Conservation (phyloP, 345 rosid species). For the Xanthoceras sorbifolium region DNA sequence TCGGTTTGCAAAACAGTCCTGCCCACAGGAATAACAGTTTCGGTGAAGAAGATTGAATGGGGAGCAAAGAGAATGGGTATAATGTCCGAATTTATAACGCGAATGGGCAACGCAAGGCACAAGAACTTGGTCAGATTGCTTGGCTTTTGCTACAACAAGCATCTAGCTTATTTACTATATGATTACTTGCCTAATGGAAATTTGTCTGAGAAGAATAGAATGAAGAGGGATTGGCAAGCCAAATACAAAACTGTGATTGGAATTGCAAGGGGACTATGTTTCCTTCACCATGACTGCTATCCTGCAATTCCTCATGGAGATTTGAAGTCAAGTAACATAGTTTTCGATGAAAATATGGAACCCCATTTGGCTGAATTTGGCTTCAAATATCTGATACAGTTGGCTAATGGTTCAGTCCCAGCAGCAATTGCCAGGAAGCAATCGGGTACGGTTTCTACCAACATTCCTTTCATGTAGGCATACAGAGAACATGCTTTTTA, state of each 20-base stretch:
- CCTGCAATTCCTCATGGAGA: slow-evolving; percentile 93
- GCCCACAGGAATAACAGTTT: slow-evolving; percentile 89
- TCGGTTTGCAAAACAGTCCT: slow-evolving; percentile 66
- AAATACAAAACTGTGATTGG: slow-evolving; percentile 67
- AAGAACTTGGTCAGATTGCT: slow-evolving; percentile 74
- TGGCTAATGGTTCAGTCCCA: slow-evolving; percentile 43
- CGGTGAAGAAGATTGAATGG: slow-evolving; percentile 63
- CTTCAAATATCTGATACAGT: slow-evolving; percentile 47
- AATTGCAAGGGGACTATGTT: slow-evolving; percentile 77
- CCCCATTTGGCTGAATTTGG: slow-evolving; percentile 76
- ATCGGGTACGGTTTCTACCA: slow-evolving; percentile 35
- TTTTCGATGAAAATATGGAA: slow-evolving; percentile 74
- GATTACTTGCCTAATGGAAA: slow-evolving; percentile 83
- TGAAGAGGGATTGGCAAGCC: slow-evolving; percentile 62
- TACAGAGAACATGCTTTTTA: background rate
- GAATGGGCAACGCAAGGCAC: slow-evolving; percentile 79
- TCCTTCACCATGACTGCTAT: slow-evolving; percentile 87
- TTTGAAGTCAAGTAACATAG: slow-evolving; percentile 60
- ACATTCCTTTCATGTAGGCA: slow-evolving; percentile 1
- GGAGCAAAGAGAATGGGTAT: slow-evolving; percentile 44
- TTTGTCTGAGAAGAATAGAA: slow-evolving; percentile 57
- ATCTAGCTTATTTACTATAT: slow-evolving; percentile 60
- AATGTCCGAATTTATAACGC: slow-evolving; percentile 44
- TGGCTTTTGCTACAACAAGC: slow-evolving; percentile 82
- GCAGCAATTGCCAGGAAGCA: slow-evolving; percentile 31